Conservation (phyloP, 2,329 filamentous ascomycete species). For the Hirsutella minnesotensis region DNA sequence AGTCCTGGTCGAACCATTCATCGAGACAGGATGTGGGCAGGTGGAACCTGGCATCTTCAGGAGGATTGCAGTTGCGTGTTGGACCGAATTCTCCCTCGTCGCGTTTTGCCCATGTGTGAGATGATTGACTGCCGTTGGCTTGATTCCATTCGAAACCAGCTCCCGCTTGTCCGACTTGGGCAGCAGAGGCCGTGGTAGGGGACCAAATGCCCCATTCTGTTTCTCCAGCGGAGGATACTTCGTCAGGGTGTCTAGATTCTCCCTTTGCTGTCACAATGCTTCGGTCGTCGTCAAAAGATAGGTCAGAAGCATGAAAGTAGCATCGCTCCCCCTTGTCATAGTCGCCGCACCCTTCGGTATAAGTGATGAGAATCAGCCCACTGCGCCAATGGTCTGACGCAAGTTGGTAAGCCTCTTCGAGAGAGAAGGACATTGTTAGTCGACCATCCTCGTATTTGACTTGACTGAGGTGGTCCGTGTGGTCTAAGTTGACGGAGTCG, state of each 20-base stretch:
- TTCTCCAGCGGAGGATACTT: constrained; percentile 10
- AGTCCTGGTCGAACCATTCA: constrained; percentile 14
- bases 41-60: constrained; percentile 10
- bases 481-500: constrained; percentile 18
- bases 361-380: constrained; percentile 13
- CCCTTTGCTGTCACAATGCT: constrained; percentile 10
- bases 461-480: constrained; percentile 10
- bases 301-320: constrained; percentile 14
- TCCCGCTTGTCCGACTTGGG: neutral
- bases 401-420: constrained; percentile 10
- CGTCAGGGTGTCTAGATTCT: constrained; percentile 9
- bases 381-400: constrained; percentile 10
- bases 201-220: constrained; percentile 14
- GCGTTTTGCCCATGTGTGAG: neutral
- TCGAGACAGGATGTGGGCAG: constrained; percentile 15
- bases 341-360: constrained; percentile 13
- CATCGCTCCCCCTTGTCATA: constrained; percentile 15
- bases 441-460: neutral
- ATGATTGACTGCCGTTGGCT: neutral
- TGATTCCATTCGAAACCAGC: neutral
- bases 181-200: constrained; percentile 1
- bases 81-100: neutral
- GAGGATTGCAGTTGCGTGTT: neutral
- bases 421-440: constrained; percentile 9
- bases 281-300: constrained; percentile 8